Percentiles rank a stretch among this genome's conserved stretches.
Conservation (phyloP, 2,329 filamentous ascomycete species). For the Talaromyces sp. region DNA sequence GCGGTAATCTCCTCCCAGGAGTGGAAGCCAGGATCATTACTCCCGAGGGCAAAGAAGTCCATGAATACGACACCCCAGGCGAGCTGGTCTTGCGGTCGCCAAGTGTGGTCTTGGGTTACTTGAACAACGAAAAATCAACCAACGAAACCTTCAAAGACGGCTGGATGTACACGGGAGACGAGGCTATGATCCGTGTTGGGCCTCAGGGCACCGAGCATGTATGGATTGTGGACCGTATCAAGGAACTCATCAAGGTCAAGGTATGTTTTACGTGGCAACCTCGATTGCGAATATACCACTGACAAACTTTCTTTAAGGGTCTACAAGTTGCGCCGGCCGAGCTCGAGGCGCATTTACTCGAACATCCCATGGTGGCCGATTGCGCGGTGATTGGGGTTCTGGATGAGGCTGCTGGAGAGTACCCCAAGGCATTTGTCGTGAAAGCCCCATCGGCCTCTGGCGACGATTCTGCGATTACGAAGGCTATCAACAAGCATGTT, state of each 20-base stretch:
- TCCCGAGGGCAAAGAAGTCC: slow-evolving; percentile 65
- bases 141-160: slow-evolving; percentile 72
- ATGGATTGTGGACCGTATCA: slow-evolving; percentile 77
- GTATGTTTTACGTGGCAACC: slow-evolving; percentile 30
- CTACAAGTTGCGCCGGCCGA: slow-evolving; percentile 80
- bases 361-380: slow-evolving; percentile 70
- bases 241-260: slow-evolving; percentile 75
- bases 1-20: slow-evolving; percentile 64
- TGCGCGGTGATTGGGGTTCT: slow-evolving; percentile 73
- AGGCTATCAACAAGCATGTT: slow-evolving; percentile 54
- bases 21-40: slow-evolving; percentile 62
- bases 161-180: slow-evolving; percentile 85
- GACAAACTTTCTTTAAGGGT: slow-evolving; percentile 46
- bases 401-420: slow-evolving; percentile 56
- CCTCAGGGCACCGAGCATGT: slow-evolving; percentile 71
- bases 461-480: slow-evolving; percentile 47
- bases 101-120: slow-evolving; percentile 72
- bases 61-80: slow-evolving; percentile 66
- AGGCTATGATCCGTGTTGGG: slow-evolving; percentile 64
- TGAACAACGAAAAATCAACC: slow-evolving; percentile 80
- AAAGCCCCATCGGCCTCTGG: slow-evolving; percentile 50
- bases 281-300: neutral
- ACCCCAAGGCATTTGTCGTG: slow-evolving; percentile 61
- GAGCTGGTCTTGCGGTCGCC: slow-evolving; percentile 77
- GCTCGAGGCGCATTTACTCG: slow-evolving; percentile 72